Base-by-base conservation (phyloP, 2,329 filamentous ascomycete genomes). In the Xylariales sp. region DNA sequence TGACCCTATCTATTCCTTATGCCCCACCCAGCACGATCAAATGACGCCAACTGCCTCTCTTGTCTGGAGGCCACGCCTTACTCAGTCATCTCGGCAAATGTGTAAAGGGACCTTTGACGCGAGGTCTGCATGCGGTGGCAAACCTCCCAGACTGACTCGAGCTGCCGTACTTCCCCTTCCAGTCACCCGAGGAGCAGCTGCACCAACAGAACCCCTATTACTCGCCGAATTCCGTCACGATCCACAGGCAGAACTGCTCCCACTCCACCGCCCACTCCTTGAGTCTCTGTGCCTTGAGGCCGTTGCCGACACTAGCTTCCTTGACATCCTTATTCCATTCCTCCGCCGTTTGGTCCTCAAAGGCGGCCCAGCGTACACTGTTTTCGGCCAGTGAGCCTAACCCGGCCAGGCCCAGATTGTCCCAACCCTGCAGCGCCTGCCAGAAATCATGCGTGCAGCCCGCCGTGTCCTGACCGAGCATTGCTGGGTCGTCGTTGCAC, bases 401-500 rank as follows among this genome's bases (percentile, higher is more conserved):
- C 0, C 90, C 91, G 9, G 87, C 88, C 3, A 97, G 72, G 1
- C 90, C 93, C 11, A 96, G 76, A 56, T 94, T 95, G 45, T 95
- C 84, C 79, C 90, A 93, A 0, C 87, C 90, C 63, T 95, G 89
- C 15, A 96, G 68, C 1, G 86, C 85, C 63, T 95, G 88, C 88
- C 88, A 96, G 63, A 95, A 95, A 64, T 96, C 89, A 62, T 95
- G 87, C 2, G 86, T 91, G 74, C 93, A 82, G 27, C 88, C 88
- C 19, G 82, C 84, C 5, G 76, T 79, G 43, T 86, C 86, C 55
- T 95, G 87, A 7, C 90, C 90, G 5, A 95, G 72, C 55, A 96
- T 88, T 1, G 86, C 87, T 1, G 89, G 90, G 58, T 95, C 89
- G 58, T 96, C 91, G 57, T 95, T 95, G 67, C 84, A 88, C 8